Conservation (phyloP, 2,329 filamentous ascomycete genomes). For the Monilinia aucupariae region DNA sequence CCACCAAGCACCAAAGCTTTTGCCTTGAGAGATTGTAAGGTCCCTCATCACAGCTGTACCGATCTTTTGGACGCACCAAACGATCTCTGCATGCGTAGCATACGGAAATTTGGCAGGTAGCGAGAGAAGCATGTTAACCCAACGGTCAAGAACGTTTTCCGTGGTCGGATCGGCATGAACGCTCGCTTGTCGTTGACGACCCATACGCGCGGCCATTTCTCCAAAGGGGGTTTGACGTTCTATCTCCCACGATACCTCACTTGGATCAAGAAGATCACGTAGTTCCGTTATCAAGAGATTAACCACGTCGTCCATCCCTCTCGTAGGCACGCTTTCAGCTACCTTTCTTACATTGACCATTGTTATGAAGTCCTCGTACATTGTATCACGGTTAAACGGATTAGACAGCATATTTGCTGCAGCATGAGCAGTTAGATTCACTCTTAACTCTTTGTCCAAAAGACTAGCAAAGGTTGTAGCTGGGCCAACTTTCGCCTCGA, state of each 20-base stretch:
- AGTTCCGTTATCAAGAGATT: slow-evolving; percentile 61
- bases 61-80: slow-evolving; percentile 70
- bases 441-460: slow-evolving; percentile 78
- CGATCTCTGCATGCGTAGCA: slow-evolving; percentile 64
- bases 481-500: slow-evolving; percentile 80
- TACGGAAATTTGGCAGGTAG: slow-evolving; percentile 69
- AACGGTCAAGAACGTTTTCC: slow-evolving; percentile 70
- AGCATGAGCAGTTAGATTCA: slow-evolving; percentile 90
- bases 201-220: slow-evolving; percentile 47
- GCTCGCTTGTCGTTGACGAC: slow-evolving; percentile 39
- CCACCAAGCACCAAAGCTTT: slow-evolving; percentile 88
- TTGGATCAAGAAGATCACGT: slow-evolving; percentile 63
- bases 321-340: slow-evolving; percentile 56
- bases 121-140: slow-evolving; percentile 66
- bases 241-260: slow-evolving; percentile 55
- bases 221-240: slow-evolving; percentile 58
- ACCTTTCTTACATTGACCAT: slow-evolving; percentile 58
- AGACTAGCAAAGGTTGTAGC: slow-evolving; percentile 84
- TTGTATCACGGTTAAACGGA: slow-evolving; percentile 82
- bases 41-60: slow-evolving; percentile 75
- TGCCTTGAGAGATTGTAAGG: slow-evolving; percentile 69
- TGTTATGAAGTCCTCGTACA: slow-evolving; percentile 87
- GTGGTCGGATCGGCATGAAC: slow-evolving; percentile 41
- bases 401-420: slow-evolving; percentile 89
- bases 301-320: slow-evolving; percentile 62